A percentile compares a stretch with the other conserved stretches of the same genome.
Conservation (phyloP, 73 alveolate species). For the Paramecium pentaurelia region DNA sequence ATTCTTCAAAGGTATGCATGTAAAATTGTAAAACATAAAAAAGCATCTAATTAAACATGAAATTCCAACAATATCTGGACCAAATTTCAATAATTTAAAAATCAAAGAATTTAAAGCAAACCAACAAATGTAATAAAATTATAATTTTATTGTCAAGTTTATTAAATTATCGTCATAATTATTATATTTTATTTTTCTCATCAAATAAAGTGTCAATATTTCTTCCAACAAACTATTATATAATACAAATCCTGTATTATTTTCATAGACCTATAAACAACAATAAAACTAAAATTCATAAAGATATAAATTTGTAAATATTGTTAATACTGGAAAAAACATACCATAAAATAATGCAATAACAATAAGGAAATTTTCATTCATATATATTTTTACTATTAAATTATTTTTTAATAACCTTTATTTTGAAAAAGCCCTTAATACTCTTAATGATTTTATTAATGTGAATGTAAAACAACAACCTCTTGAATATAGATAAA, state of each 20-base stretch:
- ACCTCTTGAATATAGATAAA: neutral
- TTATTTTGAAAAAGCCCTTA: neutral
- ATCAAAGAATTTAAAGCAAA: neutral
- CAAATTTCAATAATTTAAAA: neutral
- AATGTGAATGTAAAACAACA: neutral
- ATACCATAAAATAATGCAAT: neutral
- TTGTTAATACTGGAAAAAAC: neutral
- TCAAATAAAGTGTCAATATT: neutral
- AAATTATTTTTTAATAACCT: neutral
- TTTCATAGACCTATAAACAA: neutral
- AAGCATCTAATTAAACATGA: neutral
- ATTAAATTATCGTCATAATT: neutral
- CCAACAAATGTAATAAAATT: neutral
- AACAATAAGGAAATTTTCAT: neutral
- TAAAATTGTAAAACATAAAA: neutral
- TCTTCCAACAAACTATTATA: neutral
- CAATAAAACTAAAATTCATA: neutral
- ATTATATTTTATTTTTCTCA: neutral
- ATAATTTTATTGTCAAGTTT: neutral
- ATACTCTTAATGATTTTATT: neutral
- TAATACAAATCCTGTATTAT: neutral
- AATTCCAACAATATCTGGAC: neutral
- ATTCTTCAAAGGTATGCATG: neutral
- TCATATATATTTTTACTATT: neutral
- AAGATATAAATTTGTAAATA: neutral